Conservation (phyloP, 108 stramenopile species). For the Schizochytrium sp. region DNA sequence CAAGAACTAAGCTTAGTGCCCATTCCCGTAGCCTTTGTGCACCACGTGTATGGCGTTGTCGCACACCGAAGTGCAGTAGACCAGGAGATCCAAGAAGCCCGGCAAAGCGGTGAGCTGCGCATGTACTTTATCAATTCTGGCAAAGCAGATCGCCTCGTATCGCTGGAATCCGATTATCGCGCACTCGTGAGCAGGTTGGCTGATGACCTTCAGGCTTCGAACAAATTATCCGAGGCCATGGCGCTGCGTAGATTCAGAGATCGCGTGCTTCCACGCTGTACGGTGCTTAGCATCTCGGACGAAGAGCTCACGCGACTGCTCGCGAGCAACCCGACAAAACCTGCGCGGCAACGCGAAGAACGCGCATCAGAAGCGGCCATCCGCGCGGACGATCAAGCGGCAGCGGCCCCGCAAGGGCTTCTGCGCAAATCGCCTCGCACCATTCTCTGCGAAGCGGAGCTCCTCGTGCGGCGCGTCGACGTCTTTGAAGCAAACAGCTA, state of each 20-base stretch:
- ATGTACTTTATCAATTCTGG: background rate
- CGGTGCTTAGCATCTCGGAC: background rate
- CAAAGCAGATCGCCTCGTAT: background rate
- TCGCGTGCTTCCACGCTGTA: background rate
- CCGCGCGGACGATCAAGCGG: background rate
- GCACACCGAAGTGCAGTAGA: background rate
- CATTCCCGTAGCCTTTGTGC: background rate
- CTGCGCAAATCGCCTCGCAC: background rate
- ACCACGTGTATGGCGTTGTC: background rate
- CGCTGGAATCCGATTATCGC: background rate
- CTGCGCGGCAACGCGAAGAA: background rate
- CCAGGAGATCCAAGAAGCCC: background rate
- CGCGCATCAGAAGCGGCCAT: background rate
- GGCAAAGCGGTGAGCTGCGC: background rate
- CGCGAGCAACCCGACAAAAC: background rate
- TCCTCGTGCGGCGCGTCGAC: background rate
- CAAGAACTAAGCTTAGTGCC: background rate
- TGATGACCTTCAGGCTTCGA: background rate
- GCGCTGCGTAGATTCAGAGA: background rate
- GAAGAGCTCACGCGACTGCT: background rate
- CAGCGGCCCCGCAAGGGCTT: background rate
- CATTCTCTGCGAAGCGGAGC: background rate
- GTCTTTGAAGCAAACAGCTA: conserved; percentile 9
- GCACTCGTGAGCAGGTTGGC: background rate
- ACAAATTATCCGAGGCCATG: background rate